Evolutionary conservation across 2,329 filamentous ascomycete species (phyloP), one percentile per base, ranked within the genome.

Genomic region (Fusarium circinatum): DNA sequence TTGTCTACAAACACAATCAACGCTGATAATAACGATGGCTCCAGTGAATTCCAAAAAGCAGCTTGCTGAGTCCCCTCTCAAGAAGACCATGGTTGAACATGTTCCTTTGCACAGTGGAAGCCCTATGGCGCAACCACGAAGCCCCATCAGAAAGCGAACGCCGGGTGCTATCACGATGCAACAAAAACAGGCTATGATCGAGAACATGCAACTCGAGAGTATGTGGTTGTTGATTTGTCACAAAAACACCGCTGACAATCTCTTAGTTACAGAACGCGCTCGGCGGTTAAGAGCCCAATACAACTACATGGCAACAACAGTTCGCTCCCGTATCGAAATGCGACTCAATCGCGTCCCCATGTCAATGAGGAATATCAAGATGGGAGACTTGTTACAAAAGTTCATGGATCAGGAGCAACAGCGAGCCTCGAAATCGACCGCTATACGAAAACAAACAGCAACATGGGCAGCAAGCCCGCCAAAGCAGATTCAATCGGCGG

Each of bases 131-230:
- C 81, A 78, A 71, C 82, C 79, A 73, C 85, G 84, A 80, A 92
- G 90, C 78, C 92, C 92, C 5, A 87, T 88, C 62, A 92, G 88
- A 82, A 92, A 89, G 83, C 87, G 83, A 73, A 87, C 84, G 78
- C 61, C 70, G 32, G 83, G 88, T 67, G 89, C 87, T 48, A 88
- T 96, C 71, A 91, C 90, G 7, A 81, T 89, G 63, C 86, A 87
- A 45, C 94, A 97, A 81, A 98, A 97, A 83, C 93, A 96, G 82
- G 92, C 93, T 17, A 85, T 98, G 58, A 92, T 98, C 66, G 94
- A 98, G 78, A 97, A 98, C 78, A 84, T 98, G 44, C 94, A 97
- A 80, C 87, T 98, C 45, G 95, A 98, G 83, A 90, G 95, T 97
- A 87, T 71, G 91, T 30, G 30, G 30, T 20, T 11, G 18, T 47